Evolutionary conservation across 2,329 filamentous ascomycete genomes (phyloP), one percentile per base, ranked within the genome.

Genomic region (Coniochaeta sp.): DNA sequence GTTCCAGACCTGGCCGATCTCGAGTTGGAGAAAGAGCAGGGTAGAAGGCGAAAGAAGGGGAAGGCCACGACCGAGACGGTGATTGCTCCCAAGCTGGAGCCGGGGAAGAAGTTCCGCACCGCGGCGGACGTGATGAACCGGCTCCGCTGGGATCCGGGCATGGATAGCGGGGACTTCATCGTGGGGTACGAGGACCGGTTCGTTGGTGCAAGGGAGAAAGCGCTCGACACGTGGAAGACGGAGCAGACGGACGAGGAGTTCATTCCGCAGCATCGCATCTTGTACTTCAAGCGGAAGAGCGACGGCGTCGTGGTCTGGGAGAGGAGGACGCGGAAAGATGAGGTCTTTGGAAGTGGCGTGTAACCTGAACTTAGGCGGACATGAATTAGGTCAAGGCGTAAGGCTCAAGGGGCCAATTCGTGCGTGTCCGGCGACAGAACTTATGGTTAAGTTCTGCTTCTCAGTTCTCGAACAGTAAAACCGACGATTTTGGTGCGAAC

Each of bases 221-320:
- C 71, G 1, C 64, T 84, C 5, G 75, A 74, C 49, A 66, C 71
- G 27, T 85, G 82, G 82, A 82, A 79, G 67, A 71, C 68, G 14
- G 81, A 84, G 59, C 76, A 79, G 64, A 83, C 81, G 28, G 77
- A 85, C 56, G 80, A 85, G 53, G 82, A 85, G 63, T 86, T 83
- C 59, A 84, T 86, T 51, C 82, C 82, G 6, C 79, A 84, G 64
- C 81, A 85, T 59, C 71, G 82, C 14, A 81, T 85, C 55, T 61
- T 82, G 52, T 84, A 82, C 62, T 85, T 85, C 60, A 80, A 75
- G 63, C 70, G 74, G 10, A 73, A 65, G 61, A 76, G 71, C 52
- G 78, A 80, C 53, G 71, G 71, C 0, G 62, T 61, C 4, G 63
- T 77, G n/a, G 69, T 83, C 4, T 85, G 82, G 81, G 79, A 85